Base-by-base conservation (phyloP, 768 basidiomycete species). In the Psilocybe sp. region DNA sequence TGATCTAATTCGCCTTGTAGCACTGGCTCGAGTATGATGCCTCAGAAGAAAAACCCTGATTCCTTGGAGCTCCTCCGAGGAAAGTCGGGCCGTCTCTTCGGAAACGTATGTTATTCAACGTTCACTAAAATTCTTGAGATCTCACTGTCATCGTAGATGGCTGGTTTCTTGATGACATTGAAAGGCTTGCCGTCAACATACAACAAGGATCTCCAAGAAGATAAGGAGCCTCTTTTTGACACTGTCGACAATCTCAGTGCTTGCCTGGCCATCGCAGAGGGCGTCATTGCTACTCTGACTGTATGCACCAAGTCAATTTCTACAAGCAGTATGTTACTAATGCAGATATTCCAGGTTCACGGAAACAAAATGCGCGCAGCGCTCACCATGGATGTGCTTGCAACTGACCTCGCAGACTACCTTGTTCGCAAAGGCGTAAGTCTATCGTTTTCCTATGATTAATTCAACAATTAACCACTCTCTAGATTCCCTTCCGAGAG, bases 21-120 rank as follows among this genome's bases (percentile, higher is more conserved):
- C 64, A 99, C 97, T 39, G 97, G 97, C 6, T 98, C 95, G 36
- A 98, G 95, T 58, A 98, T 99, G 65, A 99, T 99, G 97, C 97
- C 97, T 5, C 97, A 98, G 65, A 98, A 99, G 75, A 99, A 98
- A 73, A 98, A 98, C 63, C 92, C 95, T 0, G 97, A 98, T 66
- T 98, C 96, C 9, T 74, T 97, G 47, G 97, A 99, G 68, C 77
- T 99, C 16, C 75, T 99, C 50, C 85, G 97, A 50, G 97, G 97
- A 59, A 99, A 99, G 69, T 81, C 89, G 31, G 97, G 97, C 4
- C 85, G 97, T 20, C 79, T 96, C 16, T 96, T 98, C 69, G 97
- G 97, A 50, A 86, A 92, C 62, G 92, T 89, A 62, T 58, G 79
- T 69, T 32, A 3, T 34, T 36, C 1, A 23, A 18, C n/a, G 36